phyloP scores from a whole-genome alignment of 306 rosid species.

The Coriaria nepalensis region DNA sequence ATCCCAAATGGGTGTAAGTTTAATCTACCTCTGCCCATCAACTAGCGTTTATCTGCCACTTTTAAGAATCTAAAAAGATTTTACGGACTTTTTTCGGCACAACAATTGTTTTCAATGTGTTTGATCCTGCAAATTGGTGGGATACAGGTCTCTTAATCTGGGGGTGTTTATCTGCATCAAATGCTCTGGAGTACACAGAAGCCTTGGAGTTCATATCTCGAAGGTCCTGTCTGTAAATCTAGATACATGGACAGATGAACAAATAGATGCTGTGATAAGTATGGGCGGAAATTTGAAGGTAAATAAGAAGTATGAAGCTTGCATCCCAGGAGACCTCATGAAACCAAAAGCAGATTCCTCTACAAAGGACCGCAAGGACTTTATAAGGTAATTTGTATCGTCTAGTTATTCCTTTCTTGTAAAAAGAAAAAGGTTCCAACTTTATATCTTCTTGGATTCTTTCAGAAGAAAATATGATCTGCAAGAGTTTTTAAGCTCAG shows the following conservation, averaged over 20 bases:
- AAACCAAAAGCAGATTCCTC: conserved; percentile 70
- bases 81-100: no score
- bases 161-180: conserved; percentile 86
- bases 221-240: conserved; percentile 88
- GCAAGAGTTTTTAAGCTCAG: conserved; percentile 28
- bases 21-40: no score
- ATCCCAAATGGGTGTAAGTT: conserved; percentile 96
- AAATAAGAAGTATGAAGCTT: conserved; percentile 71
- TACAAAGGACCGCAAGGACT: conserved; percentile 60
- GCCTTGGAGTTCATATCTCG: conserved; percentile 87
- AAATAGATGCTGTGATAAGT: conserved; percentile 46
- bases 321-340: conserved; percentile 28
- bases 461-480: conserved; percentile 48
- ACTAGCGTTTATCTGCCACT: no score
- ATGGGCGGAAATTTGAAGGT: conserved; percentile 59
- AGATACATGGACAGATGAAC: conserved; percentile 80
- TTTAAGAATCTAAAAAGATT: no score
- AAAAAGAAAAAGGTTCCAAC: neutral
- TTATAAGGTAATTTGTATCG: conserved; percentile 45
- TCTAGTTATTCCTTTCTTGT: neutral
- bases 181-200: conserved; percentile 92
- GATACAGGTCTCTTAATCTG: conserved; percentile 55
- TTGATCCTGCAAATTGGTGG: conserved; percentile 11
- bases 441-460: conserved; percentile 1
- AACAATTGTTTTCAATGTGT: neutral